A percentile compares a stretch with the other conserved stretches of the same genome.
Conservation (phyloP, 192 early-diverging fungal genomes). For the Podochytrium sp. region DNA sequence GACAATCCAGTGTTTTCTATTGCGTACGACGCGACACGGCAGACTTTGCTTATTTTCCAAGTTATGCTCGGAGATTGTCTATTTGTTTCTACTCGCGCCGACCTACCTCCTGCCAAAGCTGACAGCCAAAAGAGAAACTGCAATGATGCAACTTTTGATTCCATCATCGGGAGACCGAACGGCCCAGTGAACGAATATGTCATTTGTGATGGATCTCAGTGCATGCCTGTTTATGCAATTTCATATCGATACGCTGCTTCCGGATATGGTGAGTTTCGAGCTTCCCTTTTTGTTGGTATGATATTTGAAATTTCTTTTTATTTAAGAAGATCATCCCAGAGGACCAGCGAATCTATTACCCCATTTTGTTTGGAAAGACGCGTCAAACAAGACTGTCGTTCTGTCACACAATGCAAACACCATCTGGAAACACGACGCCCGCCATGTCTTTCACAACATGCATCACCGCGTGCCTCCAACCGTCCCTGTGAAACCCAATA, state of each 20-base stretch:
- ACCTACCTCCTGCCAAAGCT: neutral
- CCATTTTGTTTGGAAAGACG: too few relatives aligned
- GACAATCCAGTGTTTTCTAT: neutral
- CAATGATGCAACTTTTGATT: slow-evolving; percentile 10
- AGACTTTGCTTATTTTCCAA: slow-evolving; percentile 1
- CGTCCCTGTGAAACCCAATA: too few relatives aligned
- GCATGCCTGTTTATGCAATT: slow-evolving; percentile 6
- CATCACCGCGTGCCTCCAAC: too few relatives aligned
- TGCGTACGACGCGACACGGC: neutral
- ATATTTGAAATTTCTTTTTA: too few relatives aligned
- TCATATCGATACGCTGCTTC: neutral
- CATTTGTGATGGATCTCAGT: slow-evolving; percentile 13
- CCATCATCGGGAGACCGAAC: neutral
- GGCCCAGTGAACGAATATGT: slow-evolving; percentile 12
- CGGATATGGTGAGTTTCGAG: too few relatives aligned
- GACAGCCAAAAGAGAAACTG: slow-evolving; percentile 16
- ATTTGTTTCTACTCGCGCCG: neutral
- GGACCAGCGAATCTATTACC: too few relatives aligned
- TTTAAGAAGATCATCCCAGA: too few relatives aligned
- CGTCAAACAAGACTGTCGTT: too few relatives aligned
- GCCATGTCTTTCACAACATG: too few relatives aligned
- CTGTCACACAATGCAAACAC: too few relatives aligned
- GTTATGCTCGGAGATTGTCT: slow-evolving; percentile 20
- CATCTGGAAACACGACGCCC: too few relatives aligned
- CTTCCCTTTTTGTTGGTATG: too few relatives aligned